Base-by-base conservation (phyloP, 257 asterid species). In the Solanum virginianum region DNA sequence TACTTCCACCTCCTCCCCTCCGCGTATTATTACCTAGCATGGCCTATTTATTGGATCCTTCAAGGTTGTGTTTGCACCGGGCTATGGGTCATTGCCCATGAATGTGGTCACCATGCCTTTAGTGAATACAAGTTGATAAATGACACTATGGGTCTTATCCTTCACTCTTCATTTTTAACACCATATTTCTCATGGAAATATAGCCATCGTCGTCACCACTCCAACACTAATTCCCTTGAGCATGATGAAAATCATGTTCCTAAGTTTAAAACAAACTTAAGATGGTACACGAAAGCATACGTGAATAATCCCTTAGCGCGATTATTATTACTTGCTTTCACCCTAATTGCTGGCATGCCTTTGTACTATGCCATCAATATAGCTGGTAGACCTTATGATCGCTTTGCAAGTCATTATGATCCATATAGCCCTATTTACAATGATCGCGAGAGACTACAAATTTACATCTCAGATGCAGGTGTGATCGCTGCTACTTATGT, bases 381-480 rank as follows among this genome's bases (percentile, higher is more conserved):
- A 62, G 36, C 69, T 4, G 87, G 87, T 1, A 79, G 43, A 62
- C 45, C 26, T 10, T 85, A 77, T 18, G 80, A 62, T 3, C 80
- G 84, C 2, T 85, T 77, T 55, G 84, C 87, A 8, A 79, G 87
- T 32, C 87, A 79, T 3, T 85, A 6, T 18, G 47, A 85, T 47
- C 87, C 87, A 24, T 54, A 85, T 39, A 49, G 87, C 51, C 87
- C 87, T 4, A 85, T 85, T 5, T 85, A 85, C 12, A 10, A 43
- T 20, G 69, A 77, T 0, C 83, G 77, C 3, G 87, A 85, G 29
- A 82, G 87, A 0, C 8, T 57, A 24, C 69, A 77, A 62, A 32
- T 85, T 47, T 57, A 16, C n/a, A 59, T 85, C 22, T 85, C 87
- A n/a, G 84, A 85, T 62, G 77, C 39, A 24, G 87, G 80, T 45